phyloP scores from a whole-genome alignment of 257 asterid genomes.

The Primulina eburnea region DNA sequence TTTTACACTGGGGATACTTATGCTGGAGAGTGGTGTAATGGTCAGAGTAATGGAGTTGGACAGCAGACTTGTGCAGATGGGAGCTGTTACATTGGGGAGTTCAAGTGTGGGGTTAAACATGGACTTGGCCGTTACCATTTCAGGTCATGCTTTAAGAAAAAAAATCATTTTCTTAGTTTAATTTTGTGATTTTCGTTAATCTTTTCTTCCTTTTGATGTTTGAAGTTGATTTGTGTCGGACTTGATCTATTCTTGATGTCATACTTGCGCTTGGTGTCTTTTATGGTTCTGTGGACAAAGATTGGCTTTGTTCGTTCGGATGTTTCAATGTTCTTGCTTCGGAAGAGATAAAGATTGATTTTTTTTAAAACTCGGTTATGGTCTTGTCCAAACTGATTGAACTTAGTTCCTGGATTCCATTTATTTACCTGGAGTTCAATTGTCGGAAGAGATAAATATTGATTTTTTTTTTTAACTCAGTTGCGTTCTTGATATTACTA shows the following conservation, averaged over 20 bases:
- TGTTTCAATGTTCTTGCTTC: conserved; percentile 11
- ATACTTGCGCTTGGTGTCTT: background rate
- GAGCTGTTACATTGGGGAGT: conserved; percentile 75
- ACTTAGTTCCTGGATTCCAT: background rate
- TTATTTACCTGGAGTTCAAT: too few relatives aligned
- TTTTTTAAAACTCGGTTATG: background rate
- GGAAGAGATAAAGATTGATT: conserved; percentile 18
- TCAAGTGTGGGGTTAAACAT: conserved; percentile 77
- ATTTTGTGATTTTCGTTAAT: conserved; percentile 1
- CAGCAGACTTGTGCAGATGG: conserved; percentile 88
- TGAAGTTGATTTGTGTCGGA: conserved; percentile 13
- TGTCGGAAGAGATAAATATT: conserved; percentile 5
- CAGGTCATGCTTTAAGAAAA: conserved; percentile 43
- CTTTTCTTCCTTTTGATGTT: conserved; percentile 7
- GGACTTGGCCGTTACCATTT: conserved; percentile 90
- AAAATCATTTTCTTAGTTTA: conserved; percentile 9
- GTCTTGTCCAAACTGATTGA: background rate
- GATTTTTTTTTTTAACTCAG: conserved; percentile 4
- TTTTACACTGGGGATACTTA: conserved; percentile 79
- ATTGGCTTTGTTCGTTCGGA: background rate
- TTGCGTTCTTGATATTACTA: background rate
- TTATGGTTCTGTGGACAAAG: background rate
- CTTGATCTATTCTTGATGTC: background rate
- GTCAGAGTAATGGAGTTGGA: conserved; percentile 86
- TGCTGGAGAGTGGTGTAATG: conserved; percentile 86